Conservation (phyloP, 768 basidiomycete species). For the Neoboletus magnificus region DNA sequence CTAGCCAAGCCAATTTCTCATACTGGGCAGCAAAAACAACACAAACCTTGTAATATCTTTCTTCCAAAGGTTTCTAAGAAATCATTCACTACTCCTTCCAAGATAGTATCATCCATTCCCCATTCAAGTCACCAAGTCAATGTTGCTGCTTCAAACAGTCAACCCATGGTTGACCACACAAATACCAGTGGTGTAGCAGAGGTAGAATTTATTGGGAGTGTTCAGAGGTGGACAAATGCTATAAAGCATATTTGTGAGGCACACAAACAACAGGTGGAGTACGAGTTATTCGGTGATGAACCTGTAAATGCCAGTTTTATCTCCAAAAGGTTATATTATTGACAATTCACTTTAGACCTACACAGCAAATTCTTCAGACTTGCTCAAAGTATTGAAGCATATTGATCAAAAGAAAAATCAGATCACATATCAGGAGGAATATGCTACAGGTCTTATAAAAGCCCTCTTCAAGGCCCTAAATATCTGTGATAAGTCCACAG, state of each 20-base stretch:
- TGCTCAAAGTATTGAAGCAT: slow-evolving; percentile 20
- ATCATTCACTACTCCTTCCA: not conserved
- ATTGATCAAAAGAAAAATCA: slow-evolving; percentile 22
- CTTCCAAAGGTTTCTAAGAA: not conserved
- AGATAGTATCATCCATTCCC: not conserved
- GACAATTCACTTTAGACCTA: slow-evolving; percentile 5
- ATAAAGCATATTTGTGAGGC: slow-evolving; percentile 1
- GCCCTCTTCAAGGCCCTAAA: not conserved
- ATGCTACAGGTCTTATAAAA: slow-evolving; percentile 5
- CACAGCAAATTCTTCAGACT: not conserved
- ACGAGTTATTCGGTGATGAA: slow-evolving; percentile 19
- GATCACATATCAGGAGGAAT: slow-evolving; percentile 18
- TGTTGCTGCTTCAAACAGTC: not conserved
- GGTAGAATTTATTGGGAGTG: not conserved
- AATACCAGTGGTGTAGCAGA: not conserved
- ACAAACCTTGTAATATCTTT: not conserved
- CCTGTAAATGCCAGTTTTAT: slow-evolving; percentile 10
- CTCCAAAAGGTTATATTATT: not conserved
- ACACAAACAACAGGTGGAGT: not conserved
- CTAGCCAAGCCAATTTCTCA: not conserved
- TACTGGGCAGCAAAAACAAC: not conserved
- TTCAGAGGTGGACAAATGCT: slow-evolving; percentile 16
- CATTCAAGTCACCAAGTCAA: not conserved
- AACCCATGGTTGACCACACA: not conserved
- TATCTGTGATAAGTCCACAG: not conserved